These are phyloP conservation scores for Macadamia integrifolia DNA, from an alignment of 164 flowering plant species.

Conservation along the genomic window DNA sequence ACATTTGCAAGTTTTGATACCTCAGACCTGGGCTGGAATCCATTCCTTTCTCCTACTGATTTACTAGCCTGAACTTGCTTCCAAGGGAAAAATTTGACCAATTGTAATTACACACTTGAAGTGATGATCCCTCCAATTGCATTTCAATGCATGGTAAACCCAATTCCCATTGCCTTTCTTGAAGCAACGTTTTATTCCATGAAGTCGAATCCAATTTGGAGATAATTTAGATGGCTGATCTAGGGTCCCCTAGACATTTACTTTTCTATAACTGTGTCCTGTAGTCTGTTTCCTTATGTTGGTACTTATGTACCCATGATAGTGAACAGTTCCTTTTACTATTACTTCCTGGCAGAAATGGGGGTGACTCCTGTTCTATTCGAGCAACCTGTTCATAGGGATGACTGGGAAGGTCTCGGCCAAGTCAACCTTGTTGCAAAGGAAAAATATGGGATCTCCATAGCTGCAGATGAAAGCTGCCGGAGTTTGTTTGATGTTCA, in stretches of 20 bases:
- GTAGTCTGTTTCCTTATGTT: not conserved
- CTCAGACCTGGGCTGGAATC: not conserved
- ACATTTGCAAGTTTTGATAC: not conserved
- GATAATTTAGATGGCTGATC: too few species aligned
- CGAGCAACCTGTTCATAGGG: constrained; percentile 91
- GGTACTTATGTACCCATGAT: not conserved
- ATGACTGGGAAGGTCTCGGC: constrained; percentile 90
- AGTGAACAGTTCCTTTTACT: not conserved
- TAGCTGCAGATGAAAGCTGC: constrained; percentile 96
- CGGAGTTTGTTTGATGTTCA: constrained; percentile 58
- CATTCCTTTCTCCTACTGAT: not conserved
- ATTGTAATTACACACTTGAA: not conserved
- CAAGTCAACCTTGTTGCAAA: constrained; percentile 55
- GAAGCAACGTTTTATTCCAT: too few species aligned
- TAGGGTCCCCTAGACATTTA: too few species aligned
- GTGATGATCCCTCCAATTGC: too few species aligned
- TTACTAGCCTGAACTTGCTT: not conserved
- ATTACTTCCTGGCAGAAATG: constrained; percentile 47
- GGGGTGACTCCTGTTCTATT: constrained; percentile 80
- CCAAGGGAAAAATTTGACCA: not conserved
- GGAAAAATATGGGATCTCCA: constrained; percentile 63
- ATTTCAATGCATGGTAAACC: too few species aligned
- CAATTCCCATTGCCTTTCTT: too few species aligned
- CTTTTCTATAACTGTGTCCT: too few species aligned
- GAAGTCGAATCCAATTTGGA: too few species aligned